phyloP scores from a whole-genome alignment of 495 filamentous ascomycete species.

The Evernia prunastri region DNA sequence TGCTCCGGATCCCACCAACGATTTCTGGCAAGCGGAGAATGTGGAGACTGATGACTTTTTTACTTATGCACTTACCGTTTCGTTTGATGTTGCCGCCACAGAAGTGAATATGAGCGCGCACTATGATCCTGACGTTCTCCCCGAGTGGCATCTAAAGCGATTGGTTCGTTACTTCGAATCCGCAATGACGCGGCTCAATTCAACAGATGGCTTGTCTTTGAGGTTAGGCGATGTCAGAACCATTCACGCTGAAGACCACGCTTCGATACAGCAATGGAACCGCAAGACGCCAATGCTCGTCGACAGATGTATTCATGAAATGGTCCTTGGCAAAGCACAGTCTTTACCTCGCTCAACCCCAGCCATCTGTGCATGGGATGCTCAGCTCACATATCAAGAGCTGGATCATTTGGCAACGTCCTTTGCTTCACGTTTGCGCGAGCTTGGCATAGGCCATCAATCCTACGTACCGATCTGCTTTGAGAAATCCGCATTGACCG shows the following conservation, averaged over 20 bases:
- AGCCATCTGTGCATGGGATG: slow-evolving; percentile 42
- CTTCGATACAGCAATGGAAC: slow-evolving; percentile 40
- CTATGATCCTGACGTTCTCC: slow-evolving; percentile 49
- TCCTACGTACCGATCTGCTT: slow-evolving; percentile 39
- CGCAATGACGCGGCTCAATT: slow-evolving; percentile 28
- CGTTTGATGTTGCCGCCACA: slow-evolving; percentile 48
- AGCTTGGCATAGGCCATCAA: slow-evolving; percentile 31
- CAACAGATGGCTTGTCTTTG: slow-evolving; percentile 24
- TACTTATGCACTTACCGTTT: slow-evolving; percentile 59
- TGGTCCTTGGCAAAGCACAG: neutral
- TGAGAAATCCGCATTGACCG: slow-evolving; percentile 39
- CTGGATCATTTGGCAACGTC: slow-evolving; percentile 36
- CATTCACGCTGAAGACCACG: slow-evolving; percentile 34
- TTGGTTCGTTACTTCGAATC: slow-evolving; percentile 40
- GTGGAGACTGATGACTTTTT: slow-evolving; percentile 47
- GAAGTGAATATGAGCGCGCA: slow-evolving; percentile 56
- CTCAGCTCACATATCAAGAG: slow-evolving; percentile 45
- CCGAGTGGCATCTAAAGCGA: slow-evolving; percentile 38
- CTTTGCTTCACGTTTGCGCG: slow-evolving; percentile 32
- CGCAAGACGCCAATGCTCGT: slow-evolving; percentile 29
- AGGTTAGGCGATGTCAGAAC: slow-evolving; percentile 34
- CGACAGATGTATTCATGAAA: slow-evolving; percentile 23
- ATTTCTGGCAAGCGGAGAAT: slow-evolving; percentile 37
- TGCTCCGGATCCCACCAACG: slow-evolving; percentile 15
- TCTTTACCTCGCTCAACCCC: slow-evolving; percentile 8